Base-by-base conservation (phyloP, 352 stramenopile species). In the Phytophthora citricola region DNA sequence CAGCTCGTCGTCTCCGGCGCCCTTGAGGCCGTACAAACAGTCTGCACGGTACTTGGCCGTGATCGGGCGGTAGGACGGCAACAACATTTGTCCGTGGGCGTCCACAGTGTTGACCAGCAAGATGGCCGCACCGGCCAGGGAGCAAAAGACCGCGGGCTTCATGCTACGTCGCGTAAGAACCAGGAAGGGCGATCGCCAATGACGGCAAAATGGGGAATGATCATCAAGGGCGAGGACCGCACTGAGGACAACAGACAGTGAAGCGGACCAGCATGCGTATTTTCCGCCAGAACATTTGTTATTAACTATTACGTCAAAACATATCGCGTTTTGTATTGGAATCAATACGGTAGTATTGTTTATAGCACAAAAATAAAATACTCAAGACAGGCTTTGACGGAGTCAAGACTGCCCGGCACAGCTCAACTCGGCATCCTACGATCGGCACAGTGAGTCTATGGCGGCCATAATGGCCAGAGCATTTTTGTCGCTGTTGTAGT, bases 1-100 rank as follows among this genome's bases (percentile, higher is more conserved):
- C 40, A 87, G 69, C 57, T 89, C 80, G 26, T 82, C 60, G 38
- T 83, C 66, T 14, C 80, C 78, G 10, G 80, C 77, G n/a, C 78
- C 69, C 31, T 76, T 79, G 27, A 89, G 62, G 0, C 72, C 70
- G 44, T 41, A 72, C 53, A 83, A 67, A 36, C 67, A 81, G 51
- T 87, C 74, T 2, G 32, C 47, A 22, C 53, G 64, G 64, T 84
- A 89, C 36, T 66, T 78, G 31, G 51, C 27, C 34, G 70, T 79
- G 43, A 84, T 76, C 17, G 69, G 73, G 1, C 73, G 73, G 46
- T 74, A 71, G n/a, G 49, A 51, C 14, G 69, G 69, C 38, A 70
- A 40, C 34, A 71, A 53, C 69, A 81, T 81, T 63, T 81, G 73
- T 2, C 73, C 73, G 55, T 80, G 70, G 40, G 48, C 57, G 40